Percentiles rank a stretch among this genome's conserved stretches.
Conservation (phyloP, 192 early-diverging fungal genomes). For the Rhizophagus clarus region DNA sequence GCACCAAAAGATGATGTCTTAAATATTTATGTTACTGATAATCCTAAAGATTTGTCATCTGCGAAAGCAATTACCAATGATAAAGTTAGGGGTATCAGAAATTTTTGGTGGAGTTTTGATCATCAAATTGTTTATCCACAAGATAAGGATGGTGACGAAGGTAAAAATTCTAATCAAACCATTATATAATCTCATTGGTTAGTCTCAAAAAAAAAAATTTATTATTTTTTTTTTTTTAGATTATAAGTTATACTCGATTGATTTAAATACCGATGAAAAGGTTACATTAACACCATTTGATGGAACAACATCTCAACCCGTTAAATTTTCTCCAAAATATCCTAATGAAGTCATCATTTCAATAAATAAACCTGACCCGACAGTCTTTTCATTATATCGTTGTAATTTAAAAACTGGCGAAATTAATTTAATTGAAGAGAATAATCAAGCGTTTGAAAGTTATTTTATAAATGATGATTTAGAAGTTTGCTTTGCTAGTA, state of each 20-base stretch:
- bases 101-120: conserved; percentile 39
- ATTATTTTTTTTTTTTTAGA: neutral
- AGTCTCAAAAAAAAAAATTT: too few relatives aligned
- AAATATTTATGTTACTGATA: conserved; percentile 35
- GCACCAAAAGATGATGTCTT: conserved; percentile 40
- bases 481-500: neutral
- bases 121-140: conserved; percentile 36
- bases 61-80: conserved; percentile 40
- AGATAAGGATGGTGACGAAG: conserved; percentile 44
- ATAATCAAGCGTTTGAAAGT: conserved; percentile 21
- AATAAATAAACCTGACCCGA: conserved; percentile 38
- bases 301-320: neutral
- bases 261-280: neutral
- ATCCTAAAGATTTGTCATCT: conserved; percentile 12
- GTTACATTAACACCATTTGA: neutral
- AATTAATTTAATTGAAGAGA: conserved; percentile 34
- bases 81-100: conserved; percentile 34
- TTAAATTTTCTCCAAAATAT: conserved; percentile 23
- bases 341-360: conserved; percentile 38
- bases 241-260: neutral
- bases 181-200: too few relatives aligned
- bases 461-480: neutral
- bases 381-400: conserved; percentile 33
- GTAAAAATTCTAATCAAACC: conserved; percentile 3
- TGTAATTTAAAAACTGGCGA: conserved; percentile 38